Evolutionary conservation across 345 rosid species (phyloP), one percentile per base, ranked within the genome.

Genomic region (Mangifera indica): DNA sequence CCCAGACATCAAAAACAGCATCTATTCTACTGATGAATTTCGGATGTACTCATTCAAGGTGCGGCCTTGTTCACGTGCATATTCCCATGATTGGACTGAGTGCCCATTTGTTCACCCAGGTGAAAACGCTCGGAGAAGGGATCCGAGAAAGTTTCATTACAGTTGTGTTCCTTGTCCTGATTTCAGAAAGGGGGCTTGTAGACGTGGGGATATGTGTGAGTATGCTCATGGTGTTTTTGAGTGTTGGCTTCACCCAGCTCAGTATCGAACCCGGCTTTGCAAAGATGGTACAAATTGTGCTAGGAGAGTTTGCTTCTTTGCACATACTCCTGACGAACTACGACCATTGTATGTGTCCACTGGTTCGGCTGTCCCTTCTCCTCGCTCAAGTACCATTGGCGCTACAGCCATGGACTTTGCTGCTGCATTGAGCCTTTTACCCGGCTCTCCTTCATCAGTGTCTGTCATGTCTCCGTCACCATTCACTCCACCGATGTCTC

Each of bases 211-310:
- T 71, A 89, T 94, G 93, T 94, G 98, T 21, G 98, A 94, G 71
- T 94, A 90, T 83, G 98, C 98, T 2, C 98, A 94, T 66, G 98
- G 98, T 42, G 97, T 94, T 69, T 94, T 94, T 72, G 98, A 94
- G 68, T 94, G 98, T 73, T 94, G 98, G 98, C 95, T 94, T 2
- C 98, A 94, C 70, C 98, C 98, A 0, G 98, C 98, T 63, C 98
- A 94, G 52, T 94, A 94, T 56, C 83, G 98, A 59, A 94, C 98
- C 5, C 81, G 97, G 17, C 86, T 94, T 13, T 94, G 98, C 71
- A 94, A 94, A 81, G 98, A 94, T 48, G 97, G 98, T 12, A 90
- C 90, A 0, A 78, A 81, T 32, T 94, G 98, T 79, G 93, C 88
- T 1, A 84, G 98, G 25, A 84, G 98, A 22, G 98, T 94, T 26